Evolutionary conservation across 257 asterid genomes (phyloP), one percentile per base, ranked within the genome.

Genomic region (Solanum raphanifolium): DNA sequence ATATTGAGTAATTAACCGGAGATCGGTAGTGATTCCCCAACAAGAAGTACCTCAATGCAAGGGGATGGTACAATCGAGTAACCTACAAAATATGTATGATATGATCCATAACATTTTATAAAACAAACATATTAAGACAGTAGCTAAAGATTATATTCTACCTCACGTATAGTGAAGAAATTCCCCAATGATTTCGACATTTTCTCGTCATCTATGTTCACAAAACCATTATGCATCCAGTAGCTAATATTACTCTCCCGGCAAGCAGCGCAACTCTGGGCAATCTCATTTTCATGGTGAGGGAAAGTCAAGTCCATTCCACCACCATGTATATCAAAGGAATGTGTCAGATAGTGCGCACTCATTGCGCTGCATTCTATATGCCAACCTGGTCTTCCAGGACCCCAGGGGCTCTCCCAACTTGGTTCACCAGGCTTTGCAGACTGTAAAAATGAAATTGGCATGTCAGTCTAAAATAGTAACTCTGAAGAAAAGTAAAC

Each of bases 331-430:
- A 95, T 94, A 89, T 95, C 99, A 89, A 96, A 96, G 83, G 91
- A 18, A 81, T 92, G 96, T 5, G 98, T 92, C 92, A 96, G 90
- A 87, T 96, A 96, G 11, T 92, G 92, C 90, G 98, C 94, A 89
- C 99, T 96, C 98, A 95, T 96, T 31, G 98, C 98, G 89, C 98
- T 96, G 94, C 99, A 96, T 74, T 94, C 98, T 43, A 95, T 96
- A 90, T 96, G 99, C 98, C 98, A 96, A 55, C 99, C 99, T 66
- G 99, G 99, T 83, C 98, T 94, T 88, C 99, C 99, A 9, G 95
- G 95, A 71, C 99, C 98, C 98, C 99, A 95, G 25, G 98, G 98
- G 89, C 98, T 95, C 86, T 94, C 98, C 98, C 98, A 96, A 68
- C 89, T 91, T 35, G 98, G 98, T 90, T 95, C 98, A 34, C 96